These are phyloP conservation scores for Ascochyta viciae-villosae DNA, from an alignment of 2,329 filamentous ascomycete genomes.

Conservation along the genomic window DNA sequence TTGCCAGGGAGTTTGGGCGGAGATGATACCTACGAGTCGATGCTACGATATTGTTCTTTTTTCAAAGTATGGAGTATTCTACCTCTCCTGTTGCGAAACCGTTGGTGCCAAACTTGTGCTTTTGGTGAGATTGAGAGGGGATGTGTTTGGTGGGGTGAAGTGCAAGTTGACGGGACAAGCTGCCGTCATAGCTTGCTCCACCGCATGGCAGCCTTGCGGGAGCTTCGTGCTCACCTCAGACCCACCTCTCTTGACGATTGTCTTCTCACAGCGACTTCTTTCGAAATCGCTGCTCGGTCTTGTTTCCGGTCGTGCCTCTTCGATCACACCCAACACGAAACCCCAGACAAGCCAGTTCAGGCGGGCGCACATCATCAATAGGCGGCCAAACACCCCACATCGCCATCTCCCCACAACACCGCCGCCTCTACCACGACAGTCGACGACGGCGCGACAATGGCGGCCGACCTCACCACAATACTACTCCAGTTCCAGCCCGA, in stretches of 20 bases:
- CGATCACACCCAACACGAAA: neutral
- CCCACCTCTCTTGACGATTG: conserved; percentile 19
- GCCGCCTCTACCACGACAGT: conserved; percentile 8
- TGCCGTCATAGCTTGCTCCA: conserved; percentile 25
- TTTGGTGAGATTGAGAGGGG: too few species aligned
- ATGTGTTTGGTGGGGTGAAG: neutral
- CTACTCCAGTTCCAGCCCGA: conserved; percentile 48
- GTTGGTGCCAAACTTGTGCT: too few species aligned
- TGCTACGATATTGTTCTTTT: neutral
- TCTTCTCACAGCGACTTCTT: neutral
- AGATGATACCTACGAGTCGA: conserved; percentile 13
- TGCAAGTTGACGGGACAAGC: conserved; percentile 7
- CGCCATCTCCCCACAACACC: conserved; percentile 21
- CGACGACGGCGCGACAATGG: conserved; percentile 29
- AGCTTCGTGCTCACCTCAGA: conserved; percentile 27
- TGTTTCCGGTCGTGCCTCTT: neutral
- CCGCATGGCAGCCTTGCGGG: conserved; percentile 32
- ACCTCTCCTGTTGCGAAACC: neutral
- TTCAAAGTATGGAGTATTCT: too few species aligned
- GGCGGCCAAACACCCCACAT: conserved; percentile 27
- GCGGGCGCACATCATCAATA: neutral
- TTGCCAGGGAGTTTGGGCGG: conserved; percentile 17
- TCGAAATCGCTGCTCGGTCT: neutral
- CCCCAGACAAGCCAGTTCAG: neutral
- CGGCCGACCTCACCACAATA: conserved; percentile 37